phyloP scores from a whole-genome alignment of 1,284 basidiomycete genomes.

The Sanghuangporus sanghuang region DNA sequence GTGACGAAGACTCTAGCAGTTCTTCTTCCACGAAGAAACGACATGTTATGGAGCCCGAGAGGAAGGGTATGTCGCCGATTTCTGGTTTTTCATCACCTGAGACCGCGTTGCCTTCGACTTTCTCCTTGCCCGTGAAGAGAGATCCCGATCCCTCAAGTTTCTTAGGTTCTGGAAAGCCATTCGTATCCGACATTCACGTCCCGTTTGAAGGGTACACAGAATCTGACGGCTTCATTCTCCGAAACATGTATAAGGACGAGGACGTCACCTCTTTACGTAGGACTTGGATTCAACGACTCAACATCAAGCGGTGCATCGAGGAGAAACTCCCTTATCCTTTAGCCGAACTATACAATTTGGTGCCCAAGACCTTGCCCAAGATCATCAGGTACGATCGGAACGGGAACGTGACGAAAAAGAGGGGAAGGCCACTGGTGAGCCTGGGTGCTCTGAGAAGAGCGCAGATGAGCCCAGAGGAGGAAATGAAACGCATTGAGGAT shows the following conservation, averaged over 20 bases:
- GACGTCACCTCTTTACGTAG: background rate
- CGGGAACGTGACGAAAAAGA: constrained; percentile 1
- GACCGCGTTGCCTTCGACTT: too few relatives aligned
- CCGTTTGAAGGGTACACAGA: constrained; percentile 13
- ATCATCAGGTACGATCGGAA: background rate
- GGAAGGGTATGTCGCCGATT: background rate
- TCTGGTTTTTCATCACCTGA: too few relatives aligned
- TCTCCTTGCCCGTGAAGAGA: too few relatives aligned
- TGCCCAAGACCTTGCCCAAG: background rate
- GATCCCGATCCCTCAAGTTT: background rate
- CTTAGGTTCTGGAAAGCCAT: background rate
- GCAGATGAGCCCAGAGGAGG: background rate
- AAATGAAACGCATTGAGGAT: background rate
- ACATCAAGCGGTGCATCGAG: constrained; percentile 1
- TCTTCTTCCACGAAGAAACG: background rate
- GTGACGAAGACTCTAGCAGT: background rate
- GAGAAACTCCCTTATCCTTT: constrained; percentile 10
- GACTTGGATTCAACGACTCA: constrained; percentile 10
- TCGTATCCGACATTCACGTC: constrained; percentile 3
- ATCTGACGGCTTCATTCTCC: background rate
- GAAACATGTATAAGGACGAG: background rate
- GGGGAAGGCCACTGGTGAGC: background rate
- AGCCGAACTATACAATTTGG: background rate
- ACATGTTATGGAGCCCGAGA: background rate
- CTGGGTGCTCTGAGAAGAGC: constrained; percentile 5